Evolutionary conservation across 2,329 filamentous ascomycete genomes (phyloP).

Genomic region (Amylocarpus encephaloides): DNA sequence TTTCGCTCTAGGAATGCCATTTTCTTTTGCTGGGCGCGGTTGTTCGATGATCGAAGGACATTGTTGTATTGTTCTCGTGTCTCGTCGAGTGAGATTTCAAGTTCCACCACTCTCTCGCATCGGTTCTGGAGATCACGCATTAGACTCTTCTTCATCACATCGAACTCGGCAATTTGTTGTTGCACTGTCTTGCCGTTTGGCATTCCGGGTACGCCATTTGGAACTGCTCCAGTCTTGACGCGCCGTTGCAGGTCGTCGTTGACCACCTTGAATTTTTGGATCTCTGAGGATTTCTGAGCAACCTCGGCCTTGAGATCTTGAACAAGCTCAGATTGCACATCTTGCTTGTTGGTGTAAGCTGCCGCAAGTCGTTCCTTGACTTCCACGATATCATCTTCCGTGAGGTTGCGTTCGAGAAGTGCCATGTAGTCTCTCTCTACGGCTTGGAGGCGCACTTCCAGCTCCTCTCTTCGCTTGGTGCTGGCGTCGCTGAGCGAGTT

Average conservation of each 20-base stretch:
- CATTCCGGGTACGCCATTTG: conserved; percentile 53
- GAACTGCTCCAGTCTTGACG: conserved; percentile 56
- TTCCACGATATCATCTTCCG: conserved; percentile 73
- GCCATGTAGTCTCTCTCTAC: conserved; percentile 81
- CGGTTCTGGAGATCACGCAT: conserved; percentile 99
- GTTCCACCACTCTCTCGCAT: conserved; percentile 94
- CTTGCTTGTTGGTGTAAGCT: conserved; percentile 69
- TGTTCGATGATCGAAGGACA: conserved; percentile 92
- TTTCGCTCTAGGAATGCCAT: conserved; percentile 99
- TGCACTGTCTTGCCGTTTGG: conserved; percentile 85
- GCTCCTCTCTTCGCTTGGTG: conserved; percentile 63
- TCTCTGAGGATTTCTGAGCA: conserved; percentile 71
- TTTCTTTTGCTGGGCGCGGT: conserved; percentile 99
- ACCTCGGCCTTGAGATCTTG: conserved; percentile 74
- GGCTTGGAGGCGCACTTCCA: conserved; percentile 68
- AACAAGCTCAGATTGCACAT: conserved; percentile 64
- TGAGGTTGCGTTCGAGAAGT: conserved; percentile 71
- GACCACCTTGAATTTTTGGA: conserved; percentile 70
- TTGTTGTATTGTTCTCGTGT: conserved; percentile 99
- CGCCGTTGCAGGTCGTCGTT: conserved; percentile 74
- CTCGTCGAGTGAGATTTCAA: conserved; percentile 95
- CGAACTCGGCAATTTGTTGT: conserved; percentile 97
- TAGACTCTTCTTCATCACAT: conserved; percentile 98
- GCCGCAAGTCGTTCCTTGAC: conserved; percentile 74
- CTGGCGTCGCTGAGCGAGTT: conserved; percentile 57